Percentiles rank a stretch among this genome's conserved stretches.
Evolutionary conservation across 2,329 filamentous ascomycete genomes (phyloP).

Genomic region (Neopestalotiopsis sp.): DNA sequence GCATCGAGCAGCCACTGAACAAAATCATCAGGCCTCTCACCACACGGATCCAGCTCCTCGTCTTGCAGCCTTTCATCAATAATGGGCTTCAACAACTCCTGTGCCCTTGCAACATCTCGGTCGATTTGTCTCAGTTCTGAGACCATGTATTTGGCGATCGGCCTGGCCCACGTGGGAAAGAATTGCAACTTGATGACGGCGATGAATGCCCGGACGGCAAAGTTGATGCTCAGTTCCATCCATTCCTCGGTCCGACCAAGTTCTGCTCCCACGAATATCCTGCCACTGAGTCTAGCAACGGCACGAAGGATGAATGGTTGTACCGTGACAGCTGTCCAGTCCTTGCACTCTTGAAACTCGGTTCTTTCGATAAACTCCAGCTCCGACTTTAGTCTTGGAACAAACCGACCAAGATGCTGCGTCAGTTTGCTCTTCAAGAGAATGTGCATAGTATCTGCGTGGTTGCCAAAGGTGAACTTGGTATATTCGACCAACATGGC

Average conservation of each 20-base stretch:
- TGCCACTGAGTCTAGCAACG: conserved; percentile 59
- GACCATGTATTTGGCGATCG: conserved; percentile 51
- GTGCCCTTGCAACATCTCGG: conserved; percentile 47
- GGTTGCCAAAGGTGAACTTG: conserved; percentile 52
- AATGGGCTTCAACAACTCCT: conserved; percentile 50
- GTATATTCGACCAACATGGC: conserved; percentile 58
- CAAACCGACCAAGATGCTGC: conserved; percentile 52
- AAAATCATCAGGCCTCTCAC: conserved; percentile 51
- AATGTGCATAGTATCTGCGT: conserved; percentile 49
- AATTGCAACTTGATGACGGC: conserved; percentile 56
- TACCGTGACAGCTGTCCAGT: conserved; percentile 61
- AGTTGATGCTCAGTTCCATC: conserved; percentile 58
- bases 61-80: conserved; percentile 52
- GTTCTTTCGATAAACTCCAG: conserved; percentile 51
- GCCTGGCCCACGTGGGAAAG: conserved; percentile 56
- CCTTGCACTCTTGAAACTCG: conserved; percentile 56
- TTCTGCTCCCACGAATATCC: conserved; percentile 56
- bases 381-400: conserved; percentile 52
- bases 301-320: conserved; percentile 57
- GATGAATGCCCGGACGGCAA: conserved; percentile 54
- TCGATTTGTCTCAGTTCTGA: conserved; percentile 52
- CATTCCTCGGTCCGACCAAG: conserved; percentile 59
- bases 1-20: conserved; percentile 53
- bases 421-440: conserved; percentile 53
- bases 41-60: conserved; percentile 40